Evolutionary conservation across 352 stramenopile genomes (phyloP).

Genomic region (Saprolegnia parasitica): DNA sequence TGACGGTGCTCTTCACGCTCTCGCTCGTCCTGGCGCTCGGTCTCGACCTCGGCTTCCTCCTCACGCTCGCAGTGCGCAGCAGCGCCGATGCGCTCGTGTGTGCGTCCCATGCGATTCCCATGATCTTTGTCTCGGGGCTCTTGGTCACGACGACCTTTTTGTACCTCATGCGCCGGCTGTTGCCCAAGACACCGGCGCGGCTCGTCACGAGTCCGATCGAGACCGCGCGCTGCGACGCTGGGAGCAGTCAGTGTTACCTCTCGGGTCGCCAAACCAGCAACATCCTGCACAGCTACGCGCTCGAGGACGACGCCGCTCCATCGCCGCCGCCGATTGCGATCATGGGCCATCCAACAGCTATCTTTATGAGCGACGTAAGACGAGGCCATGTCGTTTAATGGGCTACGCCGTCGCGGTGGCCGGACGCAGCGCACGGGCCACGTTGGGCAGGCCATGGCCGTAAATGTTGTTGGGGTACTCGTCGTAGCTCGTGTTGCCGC

Average conservation of each 20-base stretch:
- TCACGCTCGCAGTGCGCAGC: neutral
- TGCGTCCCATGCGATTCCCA: neutral
- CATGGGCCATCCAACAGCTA: too few relatives aligned
- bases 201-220: neutral
- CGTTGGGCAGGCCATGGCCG: constrained; percentile 53
- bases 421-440: constrained; percentile 37
- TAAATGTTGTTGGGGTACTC: constrained; percentile 78
- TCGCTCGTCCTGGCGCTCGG: neutral
- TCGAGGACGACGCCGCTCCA: neutral
- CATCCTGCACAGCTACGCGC: neutral
- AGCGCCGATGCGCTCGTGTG: neutral
- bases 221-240: neutral
- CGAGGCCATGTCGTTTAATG: too few relatives aligned
- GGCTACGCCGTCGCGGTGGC: neutral
- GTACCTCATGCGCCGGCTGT: neutral
- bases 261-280: neutral
- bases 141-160: neutral
- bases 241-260: neutral
- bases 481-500: constrained; percentile 57
- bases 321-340: too few relatives aligned
- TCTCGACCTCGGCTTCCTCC: neutral
- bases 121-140: neutral
- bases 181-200: neutral
- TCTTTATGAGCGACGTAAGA: too few relatives aligned
- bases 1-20: constrained; percentile 2